Evolutionary conservation across 2,329 filamentous ascomycete species (phyloP), one percentile per base, ranked within the genome.

Genomic region (Orbilia ellipsospora): DNA sequence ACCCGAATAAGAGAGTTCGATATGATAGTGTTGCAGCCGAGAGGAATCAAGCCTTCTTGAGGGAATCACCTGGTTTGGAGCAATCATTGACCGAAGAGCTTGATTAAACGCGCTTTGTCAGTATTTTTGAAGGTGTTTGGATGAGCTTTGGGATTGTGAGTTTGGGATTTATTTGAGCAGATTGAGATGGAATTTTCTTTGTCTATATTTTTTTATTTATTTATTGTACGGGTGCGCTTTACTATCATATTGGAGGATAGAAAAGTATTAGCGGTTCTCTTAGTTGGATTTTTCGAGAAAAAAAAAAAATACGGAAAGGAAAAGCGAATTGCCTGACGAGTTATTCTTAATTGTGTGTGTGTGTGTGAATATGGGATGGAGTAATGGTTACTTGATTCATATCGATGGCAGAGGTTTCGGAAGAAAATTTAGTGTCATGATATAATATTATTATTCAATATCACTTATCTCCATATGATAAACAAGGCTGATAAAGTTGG

Each of bases 1-100:
- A 75, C 20, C 72, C 72, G n/a, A 69, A 60, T 44, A 75, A 75
- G 36, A 18, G 72, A 23, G 57, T 26, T 12, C 59, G 72, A 61
- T 75, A 75, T 16, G 18, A 75, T 31, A 75, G 57, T 20, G 61
- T 59, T 18, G 69, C 62, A 6, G 69, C 69, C 10, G 62, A 74
- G 45, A 74, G 69, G 36, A 74, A 74, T 16, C 69, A 74, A 18
- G 55, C 56, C 20, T 74, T 67, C 18, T 50, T 74, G 13, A 62
- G 69, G 20, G 70, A 74, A 31, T 75, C 72, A 15, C 72, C 72
- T 15, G 72, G 60, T 15, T 63, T 77, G 56, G 60, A 61, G 44
- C 54, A 77, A 45, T 20, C 54, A 2, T 61, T 77, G 36, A 77
- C 73, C 0, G 73, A 72, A 13, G 60, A 70, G 20, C 63, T 77